A percentile compares a stretch with the other conserved stretches of the same genome.
Conservation (phyloP, 768 basidiomycete species). For the Mycena maculata region DNA sequence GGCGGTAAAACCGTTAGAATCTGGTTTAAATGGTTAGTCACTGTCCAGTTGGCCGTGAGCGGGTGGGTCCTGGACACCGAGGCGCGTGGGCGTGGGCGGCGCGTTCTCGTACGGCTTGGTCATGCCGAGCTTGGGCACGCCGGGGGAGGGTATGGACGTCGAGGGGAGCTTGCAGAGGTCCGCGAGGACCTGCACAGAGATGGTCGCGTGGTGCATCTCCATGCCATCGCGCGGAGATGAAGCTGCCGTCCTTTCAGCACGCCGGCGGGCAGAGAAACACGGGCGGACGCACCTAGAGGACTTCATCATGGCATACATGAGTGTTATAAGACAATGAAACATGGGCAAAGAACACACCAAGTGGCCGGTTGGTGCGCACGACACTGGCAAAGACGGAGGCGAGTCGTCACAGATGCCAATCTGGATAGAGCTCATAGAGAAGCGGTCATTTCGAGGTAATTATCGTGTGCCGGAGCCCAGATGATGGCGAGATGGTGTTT, state of each 20-base stretch:
- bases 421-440: no score
- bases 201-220: conserved; percentile 30
- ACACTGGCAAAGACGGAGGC: no score
- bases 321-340: no score
- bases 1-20: no score
- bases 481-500: no score
- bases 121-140: conserved; percentile 27
- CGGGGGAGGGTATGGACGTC: conserved; percentile 20
- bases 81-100: conserved; percentile 22
- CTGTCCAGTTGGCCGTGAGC: conserved; percentile 1
- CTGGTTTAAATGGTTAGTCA: no score
- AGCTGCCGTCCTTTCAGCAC: conserved; percentile 1
- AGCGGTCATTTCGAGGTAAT: no score
- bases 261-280: not conserved
- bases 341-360: no score
- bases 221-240: conserved; percentile 34
- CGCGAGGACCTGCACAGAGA: conserved; percentile 23
- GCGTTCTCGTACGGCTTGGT: not conserved
- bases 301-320: conserved; percentile 19
- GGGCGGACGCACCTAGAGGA: conserved; percentile 1
- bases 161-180: conserved; percentile 25
- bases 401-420: no score
- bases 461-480: no score
- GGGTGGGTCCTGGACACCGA: conserved; percentile 24
- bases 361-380: no score